phyloP scores from a whole-genome alignment of 768 basidiomycete species.

The Hysterangium stoloniferum region DNA sequence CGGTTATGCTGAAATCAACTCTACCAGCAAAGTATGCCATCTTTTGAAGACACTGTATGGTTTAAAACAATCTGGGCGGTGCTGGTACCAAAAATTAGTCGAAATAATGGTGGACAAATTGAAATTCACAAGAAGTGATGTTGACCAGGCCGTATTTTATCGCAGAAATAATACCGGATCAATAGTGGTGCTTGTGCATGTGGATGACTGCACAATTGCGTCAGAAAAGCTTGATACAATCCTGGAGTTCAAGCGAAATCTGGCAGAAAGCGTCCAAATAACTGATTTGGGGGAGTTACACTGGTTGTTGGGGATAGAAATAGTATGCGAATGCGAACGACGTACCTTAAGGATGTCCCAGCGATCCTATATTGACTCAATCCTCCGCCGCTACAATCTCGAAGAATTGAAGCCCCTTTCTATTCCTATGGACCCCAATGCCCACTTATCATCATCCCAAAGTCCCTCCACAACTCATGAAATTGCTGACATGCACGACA shows the following conservation, averaged over 20 bases:
- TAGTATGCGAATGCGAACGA: neutral
- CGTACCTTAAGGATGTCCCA: neutral
- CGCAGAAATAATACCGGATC: too few species aligned
- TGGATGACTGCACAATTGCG: neutral
- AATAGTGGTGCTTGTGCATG: too few species aligned
- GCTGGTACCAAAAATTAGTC: too few species aligned
- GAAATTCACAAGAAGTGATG: too few species aligned
- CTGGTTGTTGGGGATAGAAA: neutral
- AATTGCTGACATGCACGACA: neutral
- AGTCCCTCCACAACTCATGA: neutral
- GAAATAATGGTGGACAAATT: too few species aligned
- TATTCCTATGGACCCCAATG: neutral
- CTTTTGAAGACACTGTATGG: too few species aligned
- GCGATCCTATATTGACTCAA: neutral
- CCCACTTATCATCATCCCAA: neutral
- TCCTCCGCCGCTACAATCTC: neutral
- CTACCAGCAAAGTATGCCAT: too few species aligned
- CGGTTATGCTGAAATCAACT: too few species aligned
- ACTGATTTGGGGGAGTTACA: neutral
- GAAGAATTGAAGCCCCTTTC: neutral
- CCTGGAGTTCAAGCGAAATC: constrained; percentile 5
- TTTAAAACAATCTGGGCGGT: too few species aligned
- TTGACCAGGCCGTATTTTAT: too few species aligned
- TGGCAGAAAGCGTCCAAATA: neutral
- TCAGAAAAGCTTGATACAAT: neutral